These are phyloP conservation scores for Didymella pinodella DNA, from an alignment of 2,329 filamentous ascomycete genomes.

Conservation along the genomic window DNA sequence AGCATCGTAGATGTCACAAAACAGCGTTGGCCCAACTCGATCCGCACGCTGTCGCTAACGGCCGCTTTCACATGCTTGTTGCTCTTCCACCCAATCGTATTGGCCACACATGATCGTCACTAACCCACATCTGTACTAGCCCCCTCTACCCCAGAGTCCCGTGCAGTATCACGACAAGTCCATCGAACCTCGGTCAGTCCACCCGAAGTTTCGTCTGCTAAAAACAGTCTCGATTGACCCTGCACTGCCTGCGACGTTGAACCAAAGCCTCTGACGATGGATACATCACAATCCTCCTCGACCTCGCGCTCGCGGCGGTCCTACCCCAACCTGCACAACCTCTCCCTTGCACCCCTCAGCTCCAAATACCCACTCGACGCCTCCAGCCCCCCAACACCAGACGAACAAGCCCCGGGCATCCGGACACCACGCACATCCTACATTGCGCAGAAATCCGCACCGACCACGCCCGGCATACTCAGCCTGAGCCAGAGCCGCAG, in stretches of 20 bases:
- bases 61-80: slow-evolving; percentile 31
- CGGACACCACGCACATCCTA: slow-evolving; percentile 54
- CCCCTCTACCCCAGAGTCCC: slow-evolving; percentile 32
- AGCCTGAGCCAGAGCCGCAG: slow-evolving; percentile 52
- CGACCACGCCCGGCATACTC: slow-evolving; percentile 59
- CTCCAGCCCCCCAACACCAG: slow-evolving; percentile 46
- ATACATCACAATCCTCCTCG: slow-evolving; percentile 33
- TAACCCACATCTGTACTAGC: slow-evolving; percentile 24
- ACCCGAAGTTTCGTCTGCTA: slow-evolving; percentile 18
- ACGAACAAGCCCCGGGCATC: slow-evolving; percentile 29
- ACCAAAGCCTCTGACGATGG: slow-evolving; percentile 26
- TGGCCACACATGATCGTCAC: slow-evolving; percentile 24
- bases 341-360: slow-evolving; percentile 68
- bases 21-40: background rate
- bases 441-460: slow-evolving; percentile 58
- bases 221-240: slow-evolving; percentile 11
- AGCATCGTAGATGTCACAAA: background rate
- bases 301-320: slow-evolving; percentile 58
- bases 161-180: slow-evolving; percentile 25
- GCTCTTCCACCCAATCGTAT: no score
- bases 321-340: slow-evolving; percentile 65
- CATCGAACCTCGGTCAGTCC: slow-evolving; percentile 40
- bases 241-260: background rate
- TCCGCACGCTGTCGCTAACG: background rate
- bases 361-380: slow-evolving; percentile 62